Evolutionary conservation across 805 yeast species (phyloP).

Genomic region (Candida mattraensis): DNA sequence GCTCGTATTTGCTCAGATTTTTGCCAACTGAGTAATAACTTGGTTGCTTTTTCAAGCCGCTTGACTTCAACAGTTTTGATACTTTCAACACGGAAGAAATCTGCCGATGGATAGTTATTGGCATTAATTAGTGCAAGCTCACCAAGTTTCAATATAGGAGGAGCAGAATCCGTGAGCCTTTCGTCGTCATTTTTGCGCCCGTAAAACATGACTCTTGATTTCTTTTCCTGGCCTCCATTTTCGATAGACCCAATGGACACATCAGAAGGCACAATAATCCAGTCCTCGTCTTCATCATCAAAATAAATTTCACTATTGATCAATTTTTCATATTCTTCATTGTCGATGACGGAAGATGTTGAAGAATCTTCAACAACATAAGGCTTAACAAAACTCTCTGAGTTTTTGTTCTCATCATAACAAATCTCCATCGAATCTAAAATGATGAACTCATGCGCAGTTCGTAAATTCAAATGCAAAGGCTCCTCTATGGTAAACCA

Average conservation of each 20-base stretch:
- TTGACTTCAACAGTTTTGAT: conserved; percentile 4
- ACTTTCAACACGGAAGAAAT: conserved; percentile 16
- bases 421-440: conserved; percentile 21
- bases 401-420: conserved; percentile 19
- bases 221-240: conserved; percentile 9
- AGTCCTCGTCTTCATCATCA: conserved; percentile 30
- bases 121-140: conserved; percentile 25
- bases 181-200: neutral
- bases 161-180: neutral
- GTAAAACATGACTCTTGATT: neutral
- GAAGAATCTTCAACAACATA: conserved; percentile 24
- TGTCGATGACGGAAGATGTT: conserved; percentile 26
- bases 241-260: conserved; percentile 12
- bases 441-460: conserved; percentile 21
- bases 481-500: conserved; percentile 29
- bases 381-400: conserved; percentile 15
- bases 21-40: conserved; percentile 24
- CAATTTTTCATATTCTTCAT: conserved; percentile 29
- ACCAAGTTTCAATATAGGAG: conserved; percentile 24
- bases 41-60: conserved; percentile 2
- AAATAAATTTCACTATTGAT: conserved; percentile 24
- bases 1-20: too few relatives aligned
- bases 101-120: conserved; percentile 24
- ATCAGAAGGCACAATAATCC: conserved; percentile 28
- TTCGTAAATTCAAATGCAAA: conserved; percentile 20